A percentile compares a stretch with the other conserved stretches of the same genome.
phyloP scores from a whole-genome alignment of 805 yeast species.

The Suhomyces sp. region DNA sequence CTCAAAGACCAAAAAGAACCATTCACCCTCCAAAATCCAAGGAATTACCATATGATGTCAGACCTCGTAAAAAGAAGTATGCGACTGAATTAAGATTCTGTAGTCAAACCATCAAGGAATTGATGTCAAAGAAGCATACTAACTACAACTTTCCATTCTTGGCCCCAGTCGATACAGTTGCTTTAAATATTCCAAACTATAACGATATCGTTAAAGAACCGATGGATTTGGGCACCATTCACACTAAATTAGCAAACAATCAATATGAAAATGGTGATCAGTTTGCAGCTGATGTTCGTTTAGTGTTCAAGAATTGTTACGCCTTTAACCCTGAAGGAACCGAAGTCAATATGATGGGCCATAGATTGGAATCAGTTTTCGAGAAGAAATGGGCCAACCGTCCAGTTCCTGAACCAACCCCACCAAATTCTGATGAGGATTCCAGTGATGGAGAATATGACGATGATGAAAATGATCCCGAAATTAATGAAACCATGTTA shows the following conservation, averaged over 20 bases:
- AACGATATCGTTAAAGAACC: constrained; percentile 84
- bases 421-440: constrained; percentile 46
- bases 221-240: constrained; percentile 90
- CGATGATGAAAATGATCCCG: constrained; percentile 54
- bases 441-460: constrained; percentile 30
- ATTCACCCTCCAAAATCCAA: constrained; percentile 96
- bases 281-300: constrained; percentile 76
- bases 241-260: constrained; percentile 76
- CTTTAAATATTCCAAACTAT: constrained; percentile 88
- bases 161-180: constrained; percentile 93
- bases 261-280: constrained; percentile 87
- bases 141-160: constrained; percentile 85
- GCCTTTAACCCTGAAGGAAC: constrained; percentile 95
- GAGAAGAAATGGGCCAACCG: constrained; percentile 81
- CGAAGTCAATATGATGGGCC: constrained; percentile 95
- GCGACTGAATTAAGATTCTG: constrained; percentile 89
- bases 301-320: constrained; percentile 87
- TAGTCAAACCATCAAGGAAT: constrained; percentile 75
- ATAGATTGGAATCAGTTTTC: constrained; percentile 79
- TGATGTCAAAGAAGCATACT: constrained; percentile 78
- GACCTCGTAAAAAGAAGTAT: constrained; percentile 88
- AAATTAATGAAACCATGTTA: constrained; percentile 48
- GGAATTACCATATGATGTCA: constrained; percentile 85
- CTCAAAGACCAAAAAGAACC: constrained; percentile 90
- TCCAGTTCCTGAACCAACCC: constrained; percentile 62